These are phyloP conservation scores for Phytophthora pluvialis DNA, from an alignment of 352 stramenopile species.

Conservation along the genomic window DNA sequence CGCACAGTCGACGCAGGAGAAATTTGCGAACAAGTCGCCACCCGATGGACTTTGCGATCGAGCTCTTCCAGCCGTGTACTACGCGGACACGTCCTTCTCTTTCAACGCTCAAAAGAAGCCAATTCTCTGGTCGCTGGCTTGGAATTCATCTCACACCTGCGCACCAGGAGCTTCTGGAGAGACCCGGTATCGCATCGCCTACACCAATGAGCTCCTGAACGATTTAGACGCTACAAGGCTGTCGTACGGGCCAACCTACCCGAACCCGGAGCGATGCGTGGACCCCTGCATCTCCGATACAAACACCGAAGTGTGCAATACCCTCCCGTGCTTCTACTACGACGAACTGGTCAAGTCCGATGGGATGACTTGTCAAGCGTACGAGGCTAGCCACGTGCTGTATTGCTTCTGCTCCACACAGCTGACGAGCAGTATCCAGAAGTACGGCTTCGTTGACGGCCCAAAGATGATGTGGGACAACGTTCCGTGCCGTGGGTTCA, in stretches of 20 bases:
- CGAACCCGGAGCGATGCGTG: constrained; percentile 36
- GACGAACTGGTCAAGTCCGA: constrained; percentile 25
- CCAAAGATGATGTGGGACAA: constrained; percentile 43
- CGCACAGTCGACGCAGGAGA: constrained; percentile 47
- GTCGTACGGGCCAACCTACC: constrained; percentile 20
- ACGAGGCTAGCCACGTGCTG: constrained; percentile 44
- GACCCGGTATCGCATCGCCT: constrained; percentile 43
- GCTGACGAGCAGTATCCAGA: constrained; percentile 36
- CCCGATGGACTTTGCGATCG: constrained; percentile 44
- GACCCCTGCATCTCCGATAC: constrained; percentile 46
- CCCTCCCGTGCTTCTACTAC: constrained; percentile 56
- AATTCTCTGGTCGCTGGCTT: constrained; percentile 38
- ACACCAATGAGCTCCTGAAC: constrained; percentile 39
- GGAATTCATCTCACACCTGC: constrained; percentile 32
- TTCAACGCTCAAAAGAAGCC: constrained; percentile 12
- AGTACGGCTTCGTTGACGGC: constrained; percentile 43
- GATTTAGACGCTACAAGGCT: constrained; percentile 17
- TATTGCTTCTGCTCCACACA: constrained; percentile 54
- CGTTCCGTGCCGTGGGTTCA: constrained; percentile 49
- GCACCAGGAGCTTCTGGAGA: constrained; percentile 16
- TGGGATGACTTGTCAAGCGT: constrained; percentile 38
- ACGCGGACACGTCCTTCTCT: constrained; percentile 32
- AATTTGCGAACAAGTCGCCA: constrained; percentile 46
- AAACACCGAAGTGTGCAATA: constrained; percentile 39
- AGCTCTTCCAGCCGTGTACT: constrained; percentile 47